Conservation (phyloP, 2,329 filamentous ascomycete species). For the Atkinsonella hypoxylon region DNA sequence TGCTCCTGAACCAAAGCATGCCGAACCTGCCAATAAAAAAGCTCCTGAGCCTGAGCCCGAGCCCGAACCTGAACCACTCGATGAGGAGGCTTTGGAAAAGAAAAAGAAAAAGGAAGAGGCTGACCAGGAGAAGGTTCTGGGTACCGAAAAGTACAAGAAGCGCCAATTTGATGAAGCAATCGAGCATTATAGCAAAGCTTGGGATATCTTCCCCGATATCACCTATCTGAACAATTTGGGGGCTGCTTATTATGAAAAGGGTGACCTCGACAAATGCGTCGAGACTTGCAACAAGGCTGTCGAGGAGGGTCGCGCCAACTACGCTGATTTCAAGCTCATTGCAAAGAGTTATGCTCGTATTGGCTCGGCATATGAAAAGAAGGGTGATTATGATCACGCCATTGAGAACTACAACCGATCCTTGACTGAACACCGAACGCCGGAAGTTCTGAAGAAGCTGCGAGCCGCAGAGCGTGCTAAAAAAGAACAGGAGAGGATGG, state of each 20-base stretch:
- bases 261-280: slow-evolving; percentile 79
- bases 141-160: slow-evolving; percentile 97
- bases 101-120: slow-evolving; percentile 86
- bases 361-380: slow-evolving; percentile 84
- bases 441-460: slow-evolving; percentile 86
- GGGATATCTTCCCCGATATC: slow-evolving; percentile 91
- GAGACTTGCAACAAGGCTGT: slow-evolving; percentile 80
- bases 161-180: slow-evolving; percentile 92
- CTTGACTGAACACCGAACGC: slow-evolving; percentile 90
- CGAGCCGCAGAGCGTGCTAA: slow-evolving; percentile 82
- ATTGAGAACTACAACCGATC: slow-evolving; percentile 88
- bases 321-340: slow-evolving; percentile 95
- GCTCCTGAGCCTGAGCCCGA: slow-evolving; percentile 40
- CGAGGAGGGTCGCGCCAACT: slow-evolving; percentile 76
- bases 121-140: slow-evolving; percentile 87
- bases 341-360: slow-evolving; percentile 98
- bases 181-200: slow-evolving; percentile 86
- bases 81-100: slow-evolving; percentile 74
- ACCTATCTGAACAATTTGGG: slow-evolving; percentile 95
- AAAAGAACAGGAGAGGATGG: slow-evolving; percentile 58
- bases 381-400: slow-evolving; percentile 66
- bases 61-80: slow-evolving; percentile 54
- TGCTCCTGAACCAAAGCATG: slow-evolving; percentile 30
- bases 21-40: slow-evolving; percentile 38
- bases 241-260: slow-evolving; percentile 91